These are phyloP conservation scores for Pythium myriotylum DNA, from an alignment of 352 stramenopile genomes.

Conservation along the genomic window DNA sequence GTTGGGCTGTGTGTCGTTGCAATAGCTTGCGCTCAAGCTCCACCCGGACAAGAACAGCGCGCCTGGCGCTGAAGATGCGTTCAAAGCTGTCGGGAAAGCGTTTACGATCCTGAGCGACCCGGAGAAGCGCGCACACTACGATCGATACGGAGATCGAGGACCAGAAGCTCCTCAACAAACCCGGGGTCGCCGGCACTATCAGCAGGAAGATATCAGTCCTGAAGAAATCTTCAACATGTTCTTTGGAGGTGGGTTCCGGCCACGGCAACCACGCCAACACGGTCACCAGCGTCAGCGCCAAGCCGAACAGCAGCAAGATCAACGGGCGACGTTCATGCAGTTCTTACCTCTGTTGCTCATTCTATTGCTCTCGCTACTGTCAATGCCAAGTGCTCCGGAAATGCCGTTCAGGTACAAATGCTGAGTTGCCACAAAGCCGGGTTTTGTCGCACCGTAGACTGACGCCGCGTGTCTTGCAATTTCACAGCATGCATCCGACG, in stretches of 20 bases:
- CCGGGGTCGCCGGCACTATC: conserved; percentile 47
- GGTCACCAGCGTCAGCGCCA: conserved; percentile 53
- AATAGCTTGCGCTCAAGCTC: conserved; percentile 84
- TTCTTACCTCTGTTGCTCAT: conserved; percentile 88
- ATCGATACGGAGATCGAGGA: conserved; percentile 69
- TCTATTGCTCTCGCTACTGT: conserved; percentile 82
- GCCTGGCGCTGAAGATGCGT: conserved; percentile 96
- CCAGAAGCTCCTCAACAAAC: conserved; percentile 40
- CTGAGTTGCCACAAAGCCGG: too few species aligned
- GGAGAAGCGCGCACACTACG: conserved; percentile 88
- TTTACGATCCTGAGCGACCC: conserved; percentile 92
- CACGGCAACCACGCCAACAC: conserved; percentile 43
- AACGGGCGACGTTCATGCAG: conserved; percentile 65
- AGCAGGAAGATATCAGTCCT: conserved; percentile 87
- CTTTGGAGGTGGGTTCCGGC: conserved; percentile 82
- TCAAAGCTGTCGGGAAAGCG: conserved; percentile 95
- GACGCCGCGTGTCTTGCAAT: background rate
- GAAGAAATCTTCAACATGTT: conserved; percentile 95
- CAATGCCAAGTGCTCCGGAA: conserved; percentile 67
- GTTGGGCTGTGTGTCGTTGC: background rate
- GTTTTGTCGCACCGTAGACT: background rate
- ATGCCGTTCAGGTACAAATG: conserved; percentile 70
- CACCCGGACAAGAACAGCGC: conserved; percentile 96
- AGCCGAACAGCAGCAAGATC: conserved; percentile 39
- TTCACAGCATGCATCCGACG: conserved; percentile 69